Evolutionary conservation across 2,329 filamentous ascomycete genomes (phyloP), one percentile per base, ranked within the genome.

Genomic region (Mycosphaerella sp.): DNA sequence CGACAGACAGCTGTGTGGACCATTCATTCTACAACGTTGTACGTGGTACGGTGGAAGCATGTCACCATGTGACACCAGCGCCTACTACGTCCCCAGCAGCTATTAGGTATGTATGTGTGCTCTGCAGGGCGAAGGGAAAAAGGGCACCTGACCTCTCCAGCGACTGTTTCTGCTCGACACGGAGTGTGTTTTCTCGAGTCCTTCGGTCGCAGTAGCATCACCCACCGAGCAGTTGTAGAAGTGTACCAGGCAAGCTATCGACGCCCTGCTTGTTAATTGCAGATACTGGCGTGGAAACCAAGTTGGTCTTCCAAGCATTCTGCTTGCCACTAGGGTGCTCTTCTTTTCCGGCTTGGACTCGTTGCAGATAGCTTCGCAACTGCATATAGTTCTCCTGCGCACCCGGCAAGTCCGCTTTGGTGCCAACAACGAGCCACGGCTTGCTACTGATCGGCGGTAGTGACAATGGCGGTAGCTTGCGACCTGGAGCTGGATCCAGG

Each of bases 361-460:
- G 74, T 4, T 80, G 76, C 3, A 98, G 72, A 70, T 96, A 95
- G 7, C 73, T 72, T 61, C 83, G 83, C 62, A 98, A 74, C 48
- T 74, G 72, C 36, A 70, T 72, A 69, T 89, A 98, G 67, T 93
- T 95, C 23, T 83, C 80, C 69, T 90, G 81, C 1, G 93, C 95
- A 2, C 80, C 80, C 3, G 84, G 81, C 51, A 95, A 69, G 69
- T 97, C 92, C 0, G 89, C 91, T 72, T 97, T 97, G 17, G 91
- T 96, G 1, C 89, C 92, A 42, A 96, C 84, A 4, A 96, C 91
- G 65, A 95, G 93, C 93, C 93, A 98, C 0, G 93, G 91, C 74
- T 98, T 98, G 34, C 81, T 82, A n/a, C 87, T 87, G 61, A 97
- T 95, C 40, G 86, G 82, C n/a, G 87, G 77, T 9, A 80, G 73